These are phyloP conservation scores for Ustilago vetiveriae DNA, from an alignment of 1,284 basidiomycete species.

Conservation along the genomic window DNA sequence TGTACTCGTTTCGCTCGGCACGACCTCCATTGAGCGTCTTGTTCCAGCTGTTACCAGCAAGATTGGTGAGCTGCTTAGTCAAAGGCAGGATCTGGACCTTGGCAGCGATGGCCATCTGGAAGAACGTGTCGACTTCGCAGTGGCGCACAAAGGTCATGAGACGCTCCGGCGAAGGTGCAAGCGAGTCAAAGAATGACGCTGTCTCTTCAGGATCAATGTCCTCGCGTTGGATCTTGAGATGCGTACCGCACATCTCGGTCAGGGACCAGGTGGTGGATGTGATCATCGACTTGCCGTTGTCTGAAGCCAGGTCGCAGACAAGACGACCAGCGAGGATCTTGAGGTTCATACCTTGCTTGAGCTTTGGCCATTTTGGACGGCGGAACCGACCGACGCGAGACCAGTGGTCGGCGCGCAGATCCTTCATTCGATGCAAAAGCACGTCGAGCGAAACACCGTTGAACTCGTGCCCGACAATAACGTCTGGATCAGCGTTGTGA, in stretches of 20 bases:
- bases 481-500: constrained; percentile 89
- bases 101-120: constrained; percentile 91
- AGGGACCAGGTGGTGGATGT: constrained; percentile 88
- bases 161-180: constrained; percentile 79
- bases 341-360: constrained; percentile 78
- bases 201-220: constrained; percentile 93
- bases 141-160: constrained; percentile 89
- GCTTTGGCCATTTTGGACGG: constrained; percentile 82
- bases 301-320: constrained; percentile 90
- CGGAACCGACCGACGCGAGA: constrained; percentile 92
- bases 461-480: constrained; percentile 94
- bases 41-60: constrained; percentile 95
- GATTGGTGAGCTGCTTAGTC: constrained; percentile 91
- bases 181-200: constrained; percentile 85
- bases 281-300: constrained; percentile 86
- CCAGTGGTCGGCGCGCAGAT: constrained; percentile 80
- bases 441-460: constrained; percentile 90
- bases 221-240: constrained; percentile 75
- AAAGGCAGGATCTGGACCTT: constrained; percentile 89
- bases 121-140: constrained; percentile 91
- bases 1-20: constrained; percentile 98
- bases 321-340: constrained; percentile 85
- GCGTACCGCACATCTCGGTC: constrained; percentile 83
- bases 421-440: constrained; percentile 87
- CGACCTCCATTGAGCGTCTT: constrained; percentile 74